A percentile compares a stretch with the other conserved stretches of the same genome.
Conservation (phyloP, 176 grass and related monocot genomes). For the Saccharum officinarum region DNA sequence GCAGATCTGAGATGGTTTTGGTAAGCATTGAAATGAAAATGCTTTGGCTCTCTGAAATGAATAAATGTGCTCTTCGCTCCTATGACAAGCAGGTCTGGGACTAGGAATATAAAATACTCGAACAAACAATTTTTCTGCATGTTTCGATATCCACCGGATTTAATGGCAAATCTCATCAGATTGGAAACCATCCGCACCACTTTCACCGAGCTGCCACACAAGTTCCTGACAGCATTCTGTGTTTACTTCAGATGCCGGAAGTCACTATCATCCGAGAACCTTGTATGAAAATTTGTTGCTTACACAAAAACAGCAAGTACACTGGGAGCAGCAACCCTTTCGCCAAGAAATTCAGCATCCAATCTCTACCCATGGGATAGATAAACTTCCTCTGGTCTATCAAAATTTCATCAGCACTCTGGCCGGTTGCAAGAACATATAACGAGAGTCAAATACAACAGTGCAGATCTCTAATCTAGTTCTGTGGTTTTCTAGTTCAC, state of each 20-base stretch:
- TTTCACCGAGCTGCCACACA: neutral
- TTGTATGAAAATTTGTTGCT: neutral
- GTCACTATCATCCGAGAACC: neutral
- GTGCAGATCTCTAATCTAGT: slow-evolving; percentile 47
- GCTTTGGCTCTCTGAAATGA: neutral
- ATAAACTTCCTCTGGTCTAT: slow-evolving; percentile 20
- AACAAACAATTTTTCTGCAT: neutral
- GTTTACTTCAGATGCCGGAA: neutral
- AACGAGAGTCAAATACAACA: slow-evolving; percentile 5
- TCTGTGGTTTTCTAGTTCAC: slow-evolving; percentile 34
- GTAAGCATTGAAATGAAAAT: neutral
- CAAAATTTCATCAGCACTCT: slow-evolving; percentile 33
- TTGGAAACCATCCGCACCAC: neutral
- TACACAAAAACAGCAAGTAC: neutral
- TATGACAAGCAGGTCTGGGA: neutral
- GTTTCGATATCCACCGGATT: neutral
- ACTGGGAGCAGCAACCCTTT: neutral
- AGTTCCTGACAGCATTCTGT: neutral
- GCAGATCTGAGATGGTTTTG: neutral
- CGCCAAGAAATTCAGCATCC: neutral
- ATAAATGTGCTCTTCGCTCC: neutral
- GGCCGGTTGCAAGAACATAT: slow-evolving; percentile 11
- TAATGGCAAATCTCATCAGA: neutral
- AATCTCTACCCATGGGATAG: neutral
- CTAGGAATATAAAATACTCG: too few species aligned